Base-by-base conservation (phyloP, 2,329 filamentous ascomycete species). In the Fonsecaea pedrosoi region DNA sequence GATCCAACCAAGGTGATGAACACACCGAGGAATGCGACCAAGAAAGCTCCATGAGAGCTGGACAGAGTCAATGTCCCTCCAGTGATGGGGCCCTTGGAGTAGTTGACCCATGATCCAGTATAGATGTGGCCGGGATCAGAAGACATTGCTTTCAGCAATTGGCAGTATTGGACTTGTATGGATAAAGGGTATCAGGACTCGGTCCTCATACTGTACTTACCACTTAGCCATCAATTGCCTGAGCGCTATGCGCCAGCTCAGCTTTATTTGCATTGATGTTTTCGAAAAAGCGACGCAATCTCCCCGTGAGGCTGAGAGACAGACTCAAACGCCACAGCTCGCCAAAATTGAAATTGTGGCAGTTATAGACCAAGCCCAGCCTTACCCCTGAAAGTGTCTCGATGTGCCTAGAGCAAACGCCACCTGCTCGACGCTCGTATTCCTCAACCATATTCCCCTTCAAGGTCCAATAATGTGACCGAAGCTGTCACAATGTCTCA, bases 1-100 rank as follows among this genome's bases (percentile, higher is more conserved):
- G 67, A 69, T 0, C 72, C 71, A 6, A 68, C 68, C 2, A 75
- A 54, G 21, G 64, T 67, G 5, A 76, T 73, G 50, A 75, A 75
- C 10, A 74, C 42, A 32, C 74, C 75, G 10, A 76, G 67, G 54
- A 76, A 74, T 1, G 74, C 73, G 7, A 70, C 72, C 35, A 76
- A 67, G 7, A 75, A 53, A 3, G 72, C 65, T 13, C 67, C 73
- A 57, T 68, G 68, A 37, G 69, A 37, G 13, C 62, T 61, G 2
- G 70, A 65, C 3, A 76, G 65, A 4, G 75, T 77, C 9, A 77
- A 34, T 1, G 74, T 77, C 15, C 72, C 69, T 25, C 75, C 75
- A 18, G 65, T 59, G 48, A 75, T 45, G 1, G 54, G 15, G 7
- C 69, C 72, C 34, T 71, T 60, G 12, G 75, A 73, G 67, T 71